Conservation (phyloP, 352 stramenopile species). For the Blastocystis sp. region DNA sequence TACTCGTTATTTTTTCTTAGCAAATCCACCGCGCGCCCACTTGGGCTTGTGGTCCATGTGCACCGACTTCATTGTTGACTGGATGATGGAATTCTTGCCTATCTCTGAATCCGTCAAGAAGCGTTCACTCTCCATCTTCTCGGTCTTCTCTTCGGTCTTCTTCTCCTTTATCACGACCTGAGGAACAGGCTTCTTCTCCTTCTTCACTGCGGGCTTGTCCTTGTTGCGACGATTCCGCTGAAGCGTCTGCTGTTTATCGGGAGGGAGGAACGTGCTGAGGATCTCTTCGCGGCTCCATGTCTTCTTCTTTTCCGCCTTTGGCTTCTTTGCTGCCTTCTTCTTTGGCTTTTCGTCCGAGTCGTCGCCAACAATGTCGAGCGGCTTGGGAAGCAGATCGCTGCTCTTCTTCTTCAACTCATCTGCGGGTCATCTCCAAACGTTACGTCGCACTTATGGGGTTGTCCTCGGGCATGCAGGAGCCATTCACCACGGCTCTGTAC, state of each 20-base stretch:
- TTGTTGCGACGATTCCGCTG: background rate
- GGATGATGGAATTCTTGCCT: conserved; percentile 17
- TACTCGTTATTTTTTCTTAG: background rate
- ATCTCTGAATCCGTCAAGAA: background rate
- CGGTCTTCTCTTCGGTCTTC: too few species aligned
- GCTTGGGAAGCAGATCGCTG: conserved; percentile 31
- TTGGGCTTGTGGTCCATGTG: conserved; percentile 34
- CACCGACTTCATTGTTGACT: conserved; percentile 55
- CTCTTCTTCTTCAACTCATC: conserved; percentile 26
- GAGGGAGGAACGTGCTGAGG: conserved; percentile 58
- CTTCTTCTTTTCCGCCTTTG: conserved; percentile 42
- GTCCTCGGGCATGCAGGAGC: background rate
- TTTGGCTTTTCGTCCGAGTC: background rate
- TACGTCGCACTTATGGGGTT: background rate
- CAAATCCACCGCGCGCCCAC: conserved; percentile 4
- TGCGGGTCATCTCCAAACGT: background rate
- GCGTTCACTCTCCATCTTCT: background rate
- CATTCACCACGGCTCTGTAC: conserved; percentile 46
- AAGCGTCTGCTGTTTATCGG: conserved; percentile 1
- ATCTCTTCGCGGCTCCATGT: conserved; percentile 52
- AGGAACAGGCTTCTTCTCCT: conserved; percentile 50
- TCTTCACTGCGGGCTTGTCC: background rate
- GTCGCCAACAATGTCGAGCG: conserved; percentile 39
- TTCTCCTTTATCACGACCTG: conserved; percentile 4
- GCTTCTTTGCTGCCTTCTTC: background rate